These are phyloP conservation scores for Nemania sp. DNA, from an alignment of 2,329 filamentous ascomycete genomes.

Conservation along the genomic window DNA sequence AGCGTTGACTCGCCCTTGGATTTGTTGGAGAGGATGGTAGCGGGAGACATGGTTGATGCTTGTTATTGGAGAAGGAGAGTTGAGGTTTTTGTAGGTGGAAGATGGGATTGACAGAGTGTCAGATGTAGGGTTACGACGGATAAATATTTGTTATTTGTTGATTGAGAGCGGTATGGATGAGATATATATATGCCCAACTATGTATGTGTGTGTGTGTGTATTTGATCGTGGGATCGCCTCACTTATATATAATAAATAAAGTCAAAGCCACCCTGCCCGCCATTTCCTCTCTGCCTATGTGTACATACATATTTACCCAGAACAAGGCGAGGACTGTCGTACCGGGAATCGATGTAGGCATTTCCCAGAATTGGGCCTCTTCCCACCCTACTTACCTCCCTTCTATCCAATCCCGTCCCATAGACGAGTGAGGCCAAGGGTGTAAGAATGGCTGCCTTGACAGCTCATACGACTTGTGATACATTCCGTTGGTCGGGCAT, in stretches of 20 bases:
- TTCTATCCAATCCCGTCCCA: background rate
- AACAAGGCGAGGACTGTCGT: conserved; percentile 1
- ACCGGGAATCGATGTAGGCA: conserved; percentile 6
- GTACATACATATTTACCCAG: background rate
- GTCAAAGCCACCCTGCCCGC: background rate
- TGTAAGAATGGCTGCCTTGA: background rate
- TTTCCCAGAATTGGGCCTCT: conserved; percentile 14
- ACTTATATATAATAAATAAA: conserved; percentile 20
- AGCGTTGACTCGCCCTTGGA: background rate
- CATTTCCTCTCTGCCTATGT: background rate
- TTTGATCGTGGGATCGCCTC: conserved; percentile 8
- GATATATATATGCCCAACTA: background rate
- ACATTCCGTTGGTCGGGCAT: too few relatives aligned
- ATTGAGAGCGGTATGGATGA: conserved; percentile 3
- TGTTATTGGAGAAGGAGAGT: background rate
- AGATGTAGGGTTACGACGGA: background rate
- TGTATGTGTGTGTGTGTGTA: background rate
- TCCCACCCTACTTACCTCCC: background rate
- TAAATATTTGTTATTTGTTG: background rate
- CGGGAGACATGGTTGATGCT: conserved; percentile 28
- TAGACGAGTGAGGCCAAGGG: background rate
- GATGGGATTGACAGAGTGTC: too few relatives aligned
- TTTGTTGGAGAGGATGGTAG: background rate
- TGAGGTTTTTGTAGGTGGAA: background rate
- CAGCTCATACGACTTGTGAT: background rate